Evolutionary conservation across 2,329 filamentous ascomycete species (phyloP).

Genomic region (Fusarium cyanostomum): DNA sequence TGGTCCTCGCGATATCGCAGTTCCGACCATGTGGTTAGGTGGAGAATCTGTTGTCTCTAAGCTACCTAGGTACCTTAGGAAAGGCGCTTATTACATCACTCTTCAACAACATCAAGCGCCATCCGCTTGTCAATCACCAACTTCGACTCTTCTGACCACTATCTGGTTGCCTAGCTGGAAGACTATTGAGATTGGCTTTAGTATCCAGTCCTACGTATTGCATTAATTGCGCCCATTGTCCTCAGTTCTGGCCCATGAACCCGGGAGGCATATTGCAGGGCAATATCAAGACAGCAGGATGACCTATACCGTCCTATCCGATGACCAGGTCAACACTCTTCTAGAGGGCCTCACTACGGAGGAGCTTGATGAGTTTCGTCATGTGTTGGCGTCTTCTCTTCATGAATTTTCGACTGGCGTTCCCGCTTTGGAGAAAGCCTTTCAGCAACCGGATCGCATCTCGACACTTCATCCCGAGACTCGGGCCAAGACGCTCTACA

Average conservation of each 20-base stretch:
- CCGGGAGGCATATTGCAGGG: constrained; percentile 1
- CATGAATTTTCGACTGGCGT: constrained; percentile 70
- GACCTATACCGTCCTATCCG: constrained; percentile 67
- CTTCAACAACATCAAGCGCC: constrained; percentile 17
- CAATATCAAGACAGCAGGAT: constrained; percentile 49
- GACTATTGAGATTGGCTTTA: too few relatives aligned
- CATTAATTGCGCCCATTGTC: neutral
- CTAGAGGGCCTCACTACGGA: constrained; percentile 62
- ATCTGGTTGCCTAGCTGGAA: neutral
- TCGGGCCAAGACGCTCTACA: constrained; percentile 73
- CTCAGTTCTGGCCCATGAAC: neutral
- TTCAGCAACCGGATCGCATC: constrained; percentile 66
- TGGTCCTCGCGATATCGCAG: constrained; percentile 8
- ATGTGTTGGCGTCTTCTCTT: constrained; percentile 60
- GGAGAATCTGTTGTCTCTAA: constrained; percentile 29
- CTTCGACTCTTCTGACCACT: neutral
- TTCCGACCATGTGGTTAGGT: constrained; percentile 26
- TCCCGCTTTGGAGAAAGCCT: constrained; percentile 54
- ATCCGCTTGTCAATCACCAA: constrained; percentile 24
- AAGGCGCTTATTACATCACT: constrained; percentile 37
- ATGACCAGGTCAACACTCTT: constrained; percentile 63
- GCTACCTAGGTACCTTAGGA: constrained; percentile 1
- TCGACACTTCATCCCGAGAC: constrained; percentile 58
- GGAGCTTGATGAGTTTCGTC: constrained; percentile 64
- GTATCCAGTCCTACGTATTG: too few relatives aligned